Evolutionary conservation across 2,329 filamentous ascomycete species (phyloP), one percentile per base, ranked within the genome.

Genomic region (Trematosphaeria pertusa): DNA sequence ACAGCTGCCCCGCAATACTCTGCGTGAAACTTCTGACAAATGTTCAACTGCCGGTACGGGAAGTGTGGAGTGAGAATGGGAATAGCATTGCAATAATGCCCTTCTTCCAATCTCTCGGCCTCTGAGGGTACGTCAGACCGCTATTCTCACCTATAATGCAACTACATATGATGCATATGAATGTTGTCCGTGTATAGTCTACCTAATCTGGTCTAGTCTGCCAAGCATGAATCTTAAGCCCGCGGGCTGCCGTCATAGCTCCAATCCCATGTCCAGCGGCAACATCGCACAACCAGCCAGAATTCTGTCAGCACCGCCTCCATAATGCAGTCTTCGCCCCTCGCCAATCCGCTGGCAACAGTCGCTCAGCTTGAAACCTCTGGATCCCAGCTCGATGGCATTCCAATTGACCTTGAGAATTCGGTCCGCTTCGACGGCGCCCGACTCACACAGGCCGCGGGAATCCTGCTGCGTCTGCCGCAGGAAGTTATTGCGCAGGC

Each of bases 401-500:
- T 92, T 2, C 87, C 89, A 1, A 73, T 75, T 22, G 85, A 90
- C 54, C 76, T 93, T 11, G 87, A 89, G 69, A 85, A 88, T 64
- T 81, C 83, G 52, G 78, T 92, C 53, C 86, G 87, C 60, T 87
- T 86, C 69, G 81, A 86, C 43, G 86, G 87, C 26, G 85, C 88
- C 66, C 82, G 83, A 58, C 81, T 93, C 33, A 89, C 87, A 3
- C 89, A 94, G 72, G 85, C 87, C 17, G 88, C 89, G 9, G 89
- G 89, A 21, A 81, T 95, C 39, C 82, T 97, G 14, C 81, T 99
- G 3, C 84, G 89, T 37, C 79, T 97, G 30, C 89, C 91, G 5
- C 91, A 96, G 68, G 89, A 91, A 58, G 84, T 90, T 30, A 89
- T 94, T 30, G 89, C 91, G 4, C 89, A 91, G 64, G 90, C 92